A percentile compares a stretch with the other conserved stretches of the same genome.
These are phyloP conservation scores for Mayamaea pseudoterrestris DNA, from an alignment of 108 stramenopile genomes.

Conservation along the genomic window DNA sequence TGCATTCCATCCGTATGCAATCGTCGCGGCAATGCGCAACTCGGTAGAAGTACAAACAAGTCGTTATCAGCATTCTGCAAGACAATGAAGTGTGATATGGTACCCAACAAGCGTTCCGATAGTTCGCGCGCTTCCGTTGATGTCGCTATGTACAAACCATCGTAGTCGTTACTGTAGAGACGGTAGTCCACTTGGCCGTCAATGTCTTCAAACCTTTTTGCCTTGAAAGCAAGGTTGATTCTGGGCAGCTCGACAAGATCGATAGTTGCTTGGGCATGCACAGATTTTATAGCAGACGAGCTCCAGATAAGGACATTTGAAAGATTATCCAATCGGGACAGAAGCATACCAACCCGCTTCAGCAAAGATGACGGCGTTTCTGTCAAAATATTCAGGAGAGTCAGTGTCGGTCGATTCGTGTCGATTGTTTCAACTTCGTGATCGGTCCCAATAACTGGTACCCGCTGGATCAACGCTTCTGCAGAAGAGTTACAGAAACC, in stretches of 20 bases:
- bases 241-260: constrained; percentile 93
- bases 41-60: constrained; percentile 89
- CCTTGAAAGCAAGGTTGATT: constrained; percentile 87
- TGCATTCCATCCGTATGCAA: constrained; percentile 70
- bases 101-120: constrained; percentile 71
- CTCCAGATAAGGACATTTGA: constrained; percentile 96
- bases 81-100: constrained; percentile 85
- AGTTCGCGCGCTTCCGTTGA: constrained; percentile 66
- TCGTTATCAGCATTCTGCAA: constrained; percentile 92
- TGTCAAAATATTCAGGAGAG: constrained; percentile 82
- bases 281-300: constrained; percentile 39
- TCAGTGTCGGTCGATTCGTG: constrained; percentile 49
- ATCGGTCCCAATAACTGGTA: constrained; percentile 39
- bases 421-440: constrained; percentile 36
- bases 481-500: constrained; percentile 85
- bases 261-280: constrained; percentile 65
- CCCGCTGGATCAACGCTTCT: constrained; percentile 67
- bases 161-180: constrained; percentile 88
- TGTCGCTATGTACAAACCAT: constrained; percentile 89
- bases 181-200: constrained; percentile 65
- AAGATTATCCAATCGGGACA: constrained; percentile 89
- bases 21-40: constrained; percentile 82
- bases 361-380: constrained; percentile 78
- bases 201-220: constrained; percentile 48
- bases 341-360: constrained; percentile 78